Evolutionary conservation across 495 filamentous ascomycete species (phyloP).

Genomic region (Tuber magnatum): DNA sequence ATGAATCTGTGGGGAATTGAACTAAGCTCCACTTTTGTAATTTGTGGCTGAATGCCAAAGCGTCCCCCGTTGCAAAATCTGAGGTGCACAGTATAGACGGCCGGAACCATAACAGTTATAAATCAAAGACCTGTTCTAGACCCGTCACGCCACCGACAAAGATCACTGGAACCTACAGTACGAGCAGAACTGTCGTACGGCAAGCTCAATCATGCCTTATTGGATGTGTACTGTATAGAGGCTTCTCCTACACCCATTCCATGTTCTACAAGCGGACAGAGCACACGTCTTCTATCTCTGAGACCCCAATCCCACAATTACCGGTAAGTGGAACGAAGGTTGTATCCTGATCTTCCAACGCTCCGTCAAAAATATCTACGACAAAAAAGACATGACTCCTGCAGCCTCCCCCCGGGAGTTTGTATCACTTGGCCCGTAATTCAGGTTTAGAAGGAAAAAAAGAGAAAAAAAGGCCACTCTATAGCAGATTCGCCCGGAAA

Average conservation of each 20-base stretch:
- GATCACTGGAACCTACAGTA: neutral
- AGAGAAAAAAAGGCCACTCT: constrained; percentile 14
- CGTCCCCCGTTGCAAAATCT: no score
- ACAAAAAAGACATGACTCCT: constrained; percentile 49
- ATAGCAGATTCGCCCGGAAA: constrained; percentile 9
- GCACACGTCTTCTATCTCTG: constrained; percentile 42
- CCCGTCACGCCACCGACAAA: neutral
- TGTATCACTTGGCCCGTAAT: constrained; percentile 56
- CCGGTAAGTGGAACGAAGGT: constrained; percentile 10
- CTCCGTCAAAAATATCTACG: constrained; percentile 32
- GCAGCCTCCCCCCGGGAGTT: constrained; percentile 57
- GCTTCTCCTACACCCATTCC: no score
- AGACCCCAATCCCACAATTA: constrained; percentile 10
- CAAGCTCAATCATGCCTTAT: neutral
- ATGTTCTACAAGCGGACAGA: constrained; percentile 18
- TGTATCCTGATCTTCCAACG: constrained; percentile 30
- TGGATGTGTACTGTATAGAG: constrained; percentile 22
- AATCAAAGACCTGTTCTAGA: neutral
- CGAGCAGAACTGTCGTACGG: neutral
- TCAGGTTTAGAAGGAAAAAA: constrained; percentile 9
- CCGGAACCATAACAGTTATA: no score
- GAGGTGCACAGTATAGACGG: no score
- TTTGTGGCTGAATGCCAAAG: no score
- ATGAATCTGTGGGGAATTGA: no score
- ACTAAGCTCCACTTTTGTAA: no score